Evolutionary conservation across 257 asterid species (phyloP).

Genomic region (Cordia subcordata): DNA sequence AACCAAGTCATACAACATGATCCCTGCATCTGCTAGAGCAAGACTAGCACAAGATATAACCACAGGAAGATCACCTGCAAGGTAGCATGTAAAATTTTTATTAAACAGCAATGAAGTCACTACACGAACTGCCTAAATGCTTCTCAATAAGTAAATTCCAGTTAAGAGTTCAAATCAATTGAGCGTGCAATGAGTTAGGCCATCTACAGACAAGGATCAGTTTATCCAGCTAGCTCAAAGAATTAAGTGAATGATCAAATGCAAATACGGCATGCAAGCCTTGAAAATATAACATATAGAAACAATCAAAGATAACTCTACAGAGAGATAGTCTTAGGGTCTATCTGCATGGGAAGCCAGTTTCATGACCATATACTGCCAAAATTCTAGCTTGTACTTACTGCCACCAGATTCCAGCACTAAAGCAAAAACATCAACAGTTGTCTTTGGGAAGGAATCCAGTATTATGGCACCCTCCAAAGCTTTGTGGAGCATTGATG

Average conservation of each 20-base stretch:
- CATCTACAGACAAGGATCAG: too few species aligned
- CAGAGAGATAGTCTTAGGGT: not conserved
- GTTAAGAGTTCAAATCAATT: not conserved
- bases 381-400: conserved; percentile 34
- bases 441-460: conserved; percentile 90
- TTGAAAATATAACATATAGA: too few species aligned
- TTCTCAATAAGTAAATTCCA: not conserved
- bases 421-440: conserved; percentile 96
- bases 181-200: not conserved
- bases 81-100: conserved; percentile 6
- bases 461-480: conserved; percentile 88
- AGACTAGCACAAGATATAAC: conserved; percentile 93
- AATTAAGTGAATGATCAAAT: too few species aligned
- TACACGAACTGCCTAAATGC: not conserved
- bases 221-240: too few species aligned
- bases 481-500: conserved; percentile 90
- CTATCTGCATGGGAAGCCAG: not conserved
- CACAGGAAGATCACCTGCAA: conserved; percentile 87
- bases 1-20: conserved; percentile 78
- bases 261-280: too few species aligned
- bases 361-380: not conserved
- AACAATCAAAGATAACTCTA: too few species aligned
- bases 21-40: conserved; percentile 98
- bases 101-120: conserved; percentile 1
- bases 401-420: conserved; percentile 99